Conservation (phyloP, 257 asterid genomes). For the Agastache rugosa region DNA sequence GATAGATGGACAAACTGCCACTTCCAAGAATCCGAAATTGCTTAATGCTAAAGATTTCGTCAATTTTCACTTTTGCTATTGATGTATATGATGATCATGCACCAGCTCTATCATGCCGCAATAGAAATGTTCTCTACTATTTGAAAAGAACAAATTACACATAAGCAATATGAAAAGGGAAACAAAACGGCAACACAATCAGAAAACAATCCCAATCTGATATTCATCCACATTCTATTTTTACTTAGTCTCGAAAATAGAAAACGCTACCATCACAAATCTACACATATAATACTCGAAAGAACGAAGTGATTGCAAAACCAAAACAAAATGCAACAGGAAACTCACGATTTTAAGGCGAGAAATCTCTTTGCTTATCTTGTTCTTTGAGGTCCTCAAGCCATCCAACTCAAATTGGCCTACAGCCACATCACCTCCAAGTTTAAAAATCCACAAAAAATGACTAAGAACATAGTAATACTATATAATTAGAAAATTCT, state of each 20-base stretch:
- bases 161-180: neutral
- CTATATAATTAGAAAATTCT: neutral
- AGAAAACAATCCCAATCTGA: neutral
- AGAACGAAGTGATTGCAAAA: slow-evolving; percentile 16
- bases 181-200: neutral
- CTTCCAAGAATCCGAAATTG: neutral
- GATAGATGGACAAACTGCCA: neutral
- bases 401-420: slow-evolving; percentile 87
- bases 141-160: neutral
- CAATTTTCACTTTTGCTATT: neutral
- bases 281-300: neutral
- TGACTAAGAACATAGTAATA: neutral
- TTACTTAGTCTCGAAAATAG: neutral
- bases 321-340: neutral
- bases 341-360: slow-evolving; percentile 78
- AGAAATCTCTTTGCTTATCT: slow-evolving; percentile 73
- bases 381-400: slow-evolving; percentile 73
- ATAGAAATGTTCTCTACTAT: neutral
- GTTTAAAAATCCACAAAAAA: slow-evolving; percentile 8
- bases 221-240: neutral
- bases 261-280: slow-evolving; percentile 10
- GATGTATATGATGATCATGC: neutral
- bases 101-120: neutral
- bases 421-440: slow-evolving; percentile 44
- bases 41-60: neutral